phyloP scores from a whole-genome alignment of 2,329 filamentous ascomycete species.

The Microsporum ferrugineum region DNA sequence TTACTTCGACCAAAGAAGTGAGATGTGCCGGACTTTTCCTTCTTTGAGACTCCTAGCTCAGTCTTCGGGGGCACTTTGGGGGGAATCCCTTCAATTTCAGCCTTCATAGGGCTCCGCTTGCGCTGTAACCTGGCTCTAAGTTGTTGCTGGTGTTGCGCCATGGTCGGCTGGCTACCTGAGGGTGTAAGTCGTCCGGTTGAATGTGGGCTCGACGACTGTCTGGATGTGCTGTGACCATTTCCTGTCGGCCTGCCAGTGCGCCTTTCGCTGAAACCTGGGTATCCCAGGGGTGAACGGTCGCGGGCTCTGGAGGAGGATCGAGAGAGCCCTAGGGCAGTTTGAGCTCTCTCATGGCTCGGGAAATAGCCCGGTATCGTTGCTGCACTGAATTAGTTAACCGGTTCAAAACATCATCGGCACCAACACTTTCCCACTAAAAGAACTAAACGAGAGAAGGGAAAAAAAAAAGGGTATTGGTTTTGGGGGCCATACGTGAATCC shows the following conservation, averaged over 20 bases:
- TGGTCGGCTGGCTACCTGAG: background rate
- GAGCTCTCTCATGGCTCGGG: slow-evolving; percentile 19
- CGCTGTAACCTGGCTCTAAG: background rate
- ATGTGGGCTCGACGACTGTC: background rate
- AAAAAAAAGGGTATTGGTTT: background rate
- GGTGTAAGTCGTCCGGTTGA: background rate
- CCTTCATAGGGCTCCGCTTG: background rate
- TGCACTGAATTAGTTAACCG: slow-evolving; percentile 7
- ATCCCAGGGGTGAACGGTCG: background rate
- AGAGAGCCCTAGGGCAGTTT: slow-evolving; percentile 17
- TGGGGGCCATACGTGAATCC: slow-evolving; percentile 21
- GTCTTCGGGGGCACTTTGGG: slow-evolving; percentile 4
- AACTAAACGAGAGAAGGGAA: background rate
- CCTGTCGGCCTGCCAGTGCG: background rate
- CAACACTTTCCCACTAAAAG: background rate
- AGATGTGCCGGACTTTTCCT: background rate
- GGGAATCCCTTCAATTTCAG: background rate
- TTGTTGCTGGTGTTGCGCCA: slow-evolving; percentile 8
- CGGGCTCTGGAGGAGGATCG: background rate
- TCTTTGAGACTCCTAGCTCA: background rate
- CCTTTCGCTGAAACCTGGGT: background rate
- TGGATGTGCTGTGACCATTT: slow-evolving; percentile 4
- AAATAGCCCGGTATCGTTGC: slow-evolving; percentile 22
- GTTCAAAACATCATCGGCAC: background rate
- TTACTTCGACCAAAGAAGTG: background rate